These are phyloP conservation scores for Ustilago nuda DNA, from an alignment of 1,284 basidiomycete species.

Conservation along the genomic window DNA sequence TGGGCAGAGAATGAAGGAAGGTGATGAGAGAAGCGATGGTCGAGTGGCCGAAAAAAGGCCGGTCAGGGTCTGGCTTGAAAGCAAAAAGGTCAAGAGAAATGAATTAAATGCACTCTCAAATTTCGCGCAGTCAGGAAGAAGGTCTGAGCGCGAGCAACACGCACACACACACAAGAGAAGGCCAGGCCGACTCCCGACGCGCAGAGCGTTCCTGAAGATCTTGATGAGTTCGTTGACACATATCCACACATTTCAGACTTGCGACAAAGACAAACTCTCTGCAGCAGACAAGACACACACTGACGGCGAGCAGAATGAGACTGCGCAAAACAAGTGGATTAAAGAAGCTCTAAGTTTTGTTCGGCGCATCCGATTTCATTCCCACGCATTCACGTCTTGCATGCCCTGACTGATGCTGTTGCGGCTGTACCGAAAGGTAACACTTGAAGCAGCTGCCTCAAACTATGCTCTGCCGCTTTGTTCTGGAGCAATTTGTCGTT, in stretches of 20 bases:
- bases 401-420: not conserved
- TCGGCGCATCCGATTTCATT: not conserved
- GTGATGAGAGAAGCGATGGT: not conserved
- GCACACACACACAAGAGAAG: not conserved
- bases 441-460: too few species aligned
- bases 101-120: not conserved
- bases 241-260: not conserved
- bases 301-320: not conserved
- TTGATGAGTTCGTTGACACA: slow-evolving; percentile 1
- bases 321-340: not conserved
- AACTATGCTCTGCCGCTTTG: not conserved
- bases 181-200: slow-evolving; percentile 2
- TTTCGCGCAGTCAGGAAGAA: not conserved
- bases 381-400: not conserved
- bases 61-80: slow-evolving; percentile 12
- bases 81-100: not conserved
- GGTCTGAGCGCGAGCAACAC: slow-evolving; percentile 7
- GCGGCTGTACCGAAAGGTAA: not conserved
- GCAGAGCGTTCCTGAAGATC: not conserved
- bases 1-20: not conserved
- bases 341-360: slow-evolving; percentile 2
- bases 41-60: not conserved
- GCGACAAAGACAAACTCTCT: not conserved
- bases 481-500: not conserved
- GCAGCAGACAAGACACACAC: not conserved